Base-by-base conservation (phyloP, 257 asterid species). In the Ocimum tenuiflorum region DNA sequence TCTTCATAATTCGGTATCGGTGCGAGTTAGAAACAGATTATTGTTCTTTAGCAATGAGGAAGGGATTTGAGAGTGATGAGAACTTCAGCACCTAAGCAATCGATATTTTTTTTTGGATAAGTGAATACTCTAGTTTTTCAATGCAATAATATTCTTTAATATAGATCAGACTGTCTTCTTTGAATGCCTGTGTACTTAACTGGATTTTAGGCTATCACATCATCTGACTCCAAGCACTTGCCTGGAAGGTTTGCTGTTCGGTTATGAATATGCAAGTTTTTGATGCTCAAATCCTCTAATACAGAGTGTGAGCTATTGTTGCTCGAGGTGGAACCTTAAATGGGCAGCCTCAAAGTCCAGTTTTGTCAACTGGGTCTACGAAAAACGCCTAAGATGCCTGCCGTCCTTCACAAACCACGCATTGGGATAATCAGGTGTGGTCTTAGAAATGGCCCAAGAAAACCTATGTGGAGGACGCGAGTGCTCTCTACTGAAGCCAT, bases 401-500 rank as follows among this genome's bases (percentile, higher is more conserved):
- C 71, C 60, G 24, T 43, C 13, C 45, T 41, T 48, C 49, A 18
- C 66, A 43, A 65, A 19, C 60, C 56, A 9, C 27, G 15, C 49
- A 35, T 46, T 4, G 45, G 60, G 27, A 72, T 71, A 65, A 63
- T 78, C 52, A 14, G 13, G 0, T 86, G 89, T 14, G 87, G 95
- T 17, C 75, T 86, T 15, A 82, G 95, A 69, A 88, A 80, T 45
- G 90, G 94, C 43, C 83, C 87, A 3, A 74, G 88, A 60, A 81
- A 81, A 68, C 84, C 91, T 33, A 49, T 88, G 87, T 83, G 94
- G 88, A 83, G 84, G 75, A 78, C 79, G 58, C 80, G 88, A 63
- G 84, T 83, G 7, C 85, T 88, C 66, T 85, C 94, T 18, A 73
- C 84, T 2, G 94, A 88, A 64, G 82, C 95, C 6, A 85, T 88